phyloP scores from a whole-genome alignment of 2,329 filamentous ascomycete genomes.

The Teratosphaeria destructans region DNA sequence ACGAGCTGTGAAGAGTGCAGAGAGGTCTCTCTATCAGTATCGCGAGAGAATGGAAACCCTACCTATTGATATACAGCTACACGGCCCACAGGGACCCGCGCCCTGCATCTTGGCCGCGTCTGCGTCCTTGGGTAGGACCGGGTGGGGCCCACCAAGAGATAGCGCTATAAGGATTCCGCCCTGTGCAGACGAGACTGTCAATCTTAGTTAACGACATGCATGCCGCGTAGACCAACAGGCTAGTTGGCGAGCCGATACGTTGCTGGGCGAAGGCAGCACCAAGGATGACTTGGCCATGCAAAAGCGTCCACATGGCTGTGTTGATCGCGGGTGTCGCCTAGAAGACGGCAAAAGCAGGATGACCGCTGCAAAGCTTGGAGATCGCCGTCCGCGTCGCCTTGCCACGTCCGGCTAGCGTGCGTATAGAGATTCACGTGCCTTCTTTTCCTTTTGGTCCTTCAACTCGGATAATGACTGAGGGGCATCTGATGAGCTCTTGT shows the following conservation, averaged over 20 bases:
- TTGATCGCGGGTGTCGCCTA: not conserved
- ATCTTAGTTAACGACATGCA: not conserved
- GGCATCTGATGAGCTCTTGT: no score
- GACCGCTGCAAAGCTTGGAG: not conserved
- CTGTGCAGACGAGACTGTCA: not conserved
- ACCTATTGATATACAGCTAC: not conserved
- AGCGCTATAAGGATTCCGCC: not conserved
- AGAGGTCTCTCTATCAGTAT: not conserved
- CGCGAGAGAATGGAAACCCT: not conserved
- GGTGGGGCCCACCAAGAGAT: not conserved
- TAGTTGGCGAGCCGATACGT: not conserved
- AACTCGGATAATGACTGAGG: no score
- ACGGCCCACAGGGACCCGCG: not conserved
- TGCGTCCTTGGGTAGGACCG: not conserved
- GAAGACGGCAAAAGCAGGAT: not conserved
- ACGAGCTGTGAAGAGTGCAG: not conserved
- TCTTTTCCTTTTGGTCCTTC: not conserved
- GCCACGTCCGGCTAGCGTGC: not conserved
- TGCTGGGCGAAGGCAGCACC: not conserved
- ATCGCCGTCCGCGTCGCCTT: not conserved
- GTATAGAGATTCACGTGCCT: not conserved
- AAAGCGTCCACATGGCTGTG: not conserved
- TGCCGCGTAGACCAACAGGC: not conserved
- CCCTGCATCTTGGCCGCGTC: not conserved
- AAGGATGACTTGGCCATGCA: not conserved